Percentiles rank a stretch among this genome's conserved stretches.
phyloP scores from a whole-genome alignment of 1,284 basidiomycete genomes.

The Irpex rosettiformis region DNA sequence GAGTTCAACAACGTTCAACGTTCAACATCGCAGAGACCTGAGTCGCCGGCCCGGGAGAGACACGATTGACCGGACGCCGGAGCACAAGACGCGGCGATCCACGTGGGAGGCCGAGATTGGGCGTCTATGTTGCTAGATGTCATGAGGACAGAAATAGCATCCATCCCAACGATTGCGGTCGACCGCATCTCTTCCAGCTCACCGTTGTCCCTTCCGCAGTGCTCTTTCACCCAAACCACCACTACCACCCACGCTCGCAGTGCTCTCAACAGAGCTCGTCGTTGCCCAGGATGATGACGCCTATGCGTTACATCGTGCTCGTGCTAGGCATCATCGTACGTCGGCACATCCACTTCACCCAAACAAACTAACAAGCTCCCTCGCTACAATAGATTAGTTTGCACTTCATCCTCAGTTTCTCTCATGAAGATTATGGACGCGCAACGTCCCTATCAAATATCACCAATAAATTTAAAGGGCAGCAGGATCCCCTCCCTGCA shows the following conservation, averaged over 20 bases:
- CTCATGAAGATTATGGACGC: constrained; percentile 65
- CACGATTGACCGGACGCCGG: background rate
- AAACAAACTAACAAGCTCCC: background rate
- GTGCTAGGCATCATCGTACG: constrained; percentile 64
- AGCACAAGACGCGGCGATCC: background rate
- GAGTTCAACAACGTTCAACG: no score
- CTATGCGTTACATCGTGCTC: constrained; percentile 70
- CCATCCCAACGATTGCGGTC: background rate
- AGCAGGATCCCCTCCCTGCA: constrained; percentile 33
- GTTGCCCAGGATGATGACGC: constrained; percentile 64
- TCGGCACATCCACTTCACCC: constrained; percentile 7
- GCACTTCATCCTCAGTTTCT: constrained; percentile 70
- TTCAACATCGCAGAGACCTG: no score
- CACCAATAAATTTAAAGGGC: constrained; percentile 39
- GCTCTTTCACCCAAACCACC: background rate
- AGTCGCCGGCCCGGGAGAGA: no score
- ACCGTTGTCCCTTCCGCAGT: background rate
- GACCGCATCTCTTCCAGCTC: background rate
- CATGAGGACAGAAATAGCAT: background rate
- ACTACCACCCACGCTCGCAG: constrained; percentile 1
- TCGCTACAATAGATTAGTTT: constrained; percentile 50
- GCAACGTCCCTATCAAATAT: constrained; percentile 59
- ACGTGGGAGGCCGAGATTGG: background rate
- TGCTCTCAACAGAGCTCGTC: constrained; percentile 12
- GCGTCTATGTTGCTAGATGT: background rate